Base-by-base conservation (phyloP, 176 grass and related monocot genomes). In the Typha latifolia region DNA sequence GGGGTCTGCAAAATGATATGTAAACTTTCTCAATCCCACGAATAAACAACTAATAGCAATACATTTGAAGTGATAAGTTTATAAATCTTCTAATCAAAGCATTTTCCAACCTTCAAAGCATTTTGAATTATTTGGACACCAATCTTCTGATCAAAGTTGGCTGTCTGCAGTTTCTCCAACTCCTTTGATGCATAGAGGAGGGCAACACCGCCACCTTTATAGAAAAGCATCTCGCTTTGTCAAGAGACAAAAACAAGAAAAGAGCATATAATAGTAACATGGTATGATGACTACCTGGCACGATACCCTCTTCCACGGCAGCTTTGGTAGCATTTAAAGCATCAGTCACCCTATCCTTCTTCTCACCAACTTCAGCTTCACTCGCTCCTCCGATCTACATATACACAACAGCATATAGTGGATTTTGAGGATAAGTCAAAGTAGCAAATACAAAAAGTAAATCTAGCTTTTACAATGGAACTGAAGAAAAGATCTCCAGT, bases 81-180 rank as follows among this genome's bases (percentile, higher is more conserved):
- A 11, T 59, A 22, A 19, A 9, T 14, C 20, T 19, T 4, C 22
- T n/a, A n/a, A 10, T 57, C 13, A 6, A 61, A 48, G 29, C n/a
- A 9, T 20, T 47, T n/a, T 61, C 62, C 26, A 48, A 99, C 94
- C 94, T 93, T 99, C 66, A 93, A 74, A 68, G 95, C 86, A 74
- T 99, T 99, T 61, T 99, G 95, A 83, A 99, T 99, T 31, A 99
- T 99, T 61, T 99, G 95, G 16, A 99, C 95, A 31, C 89, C 95
- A n/a, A 99, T 99, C 79, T 87, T 99, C 77, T 93, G 95, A 70
- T 99, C 95, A 34, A 94, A 99, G 79, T 99, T 99, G 1, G 89
- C 84, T 12, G 89, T 94, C 49, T 43, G 84, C 73, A 99, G 51
- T 48, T 99, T 90, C 43, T 87, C 95, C 48, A 99, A 68, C 68